Base-by-base conservation (phyloP, 2,329 filamentous ascomycete species). In the Scortechinia acanthostroma region DNA sequence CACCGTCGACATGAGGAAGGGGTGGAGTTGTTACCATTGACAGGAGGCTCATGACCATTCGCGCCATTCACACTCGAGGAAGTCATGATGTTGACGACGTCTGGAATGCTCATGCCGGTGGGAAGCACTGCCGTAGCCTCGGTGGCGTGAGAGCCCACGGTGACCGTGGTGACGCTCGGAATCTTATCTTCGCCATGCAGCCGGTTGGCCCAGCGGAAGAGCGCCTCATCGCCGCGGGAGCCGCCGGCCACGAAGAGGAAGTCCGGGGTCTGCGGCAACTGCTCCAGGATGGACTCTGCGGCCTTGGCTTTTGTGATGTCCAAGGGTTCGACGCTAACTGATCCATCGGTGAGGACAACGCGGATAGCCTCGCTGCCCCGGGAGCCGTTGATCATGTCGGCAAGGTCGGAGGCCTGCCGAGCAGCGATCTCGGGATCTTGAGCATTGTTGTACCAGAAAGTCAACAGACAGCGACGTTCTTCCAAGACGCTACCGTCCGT, bases 341-440 rank as follows among this genome's bases (percentile, higher is more conserved):
- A 10, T 10, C 10, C n/a, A 30, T 10, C 25, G 10, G 10, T n/a
- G 25, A 10, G 25, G 25, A 30, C 25, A n/a, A 30, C n/a, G 25
- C 25, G 25, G n/a, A 30, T 30, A n/a, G 25, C 25, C 25, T 30
- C 25, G n/a, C 25, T 30, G n/a, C 25, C 84, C 59, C 90, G 95
- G 0, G 89, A 87, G 58, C 95, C 91, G 58, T 96, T 97, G 70
- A 97, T 93, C 56, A 96, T 91, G 50, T 88, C 91, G 1, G 89
- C 89, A 57, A 89, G 94, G 59, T 97, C 91, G 17, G 85, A 86
- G 0, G 90, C 91, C 55, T 91, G 86, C 17, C 89, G 82, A 47
- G 77, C 74, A 0, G 91, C 91, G 20, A 78, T 76, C 44, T 85
- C 80, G 47, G 78, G 78, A 58, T 96, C 88, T 46, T 89, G 86